A percentile compares a stretch with the other conserved stretches of the same genome.
These are phyloP conservation scores for Murraya koenigii DNA, from an alignment of 345 rosid genomes.

Conservation along the genomic window DNA sequence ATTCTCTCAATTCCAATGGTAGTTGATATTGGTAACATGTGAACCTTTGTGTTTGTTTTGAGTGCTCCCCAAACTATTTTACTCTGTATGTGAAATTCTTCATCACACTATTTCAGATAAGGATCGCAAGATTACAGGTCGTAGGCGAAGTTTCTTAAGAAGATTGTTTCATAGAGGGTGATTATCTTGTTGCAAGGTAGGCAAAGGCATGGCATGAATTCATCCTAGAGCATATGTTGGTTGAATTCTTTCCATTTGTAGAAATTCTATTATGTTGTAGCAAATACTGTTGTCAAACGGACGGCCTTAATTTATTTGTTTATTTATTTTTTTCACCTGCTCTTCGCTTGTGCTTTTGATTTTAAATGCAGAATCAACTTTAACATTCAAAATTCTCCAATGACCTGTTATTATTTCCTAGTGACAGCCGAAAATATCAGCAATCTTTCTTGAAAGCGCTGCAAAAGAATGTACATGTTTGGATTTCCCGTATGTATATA, in stretches of 20 bases:
- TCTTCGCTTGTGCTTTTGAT: neutral
- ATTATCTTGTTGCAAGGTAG: constrained; percentile 6
- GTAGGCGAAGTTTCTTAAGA: constrained; percentile 20
- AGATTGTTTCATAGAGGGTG: constrained; percentile 33
- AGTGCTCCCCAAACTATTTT: neutral
- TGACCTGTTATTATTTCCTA: neutral
- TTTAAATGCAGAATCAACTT: neutral
- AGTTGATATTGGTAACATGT: neutral
- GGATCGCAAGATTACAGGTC: constrained; percentile 24
- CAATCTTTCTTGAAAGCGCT: no score
- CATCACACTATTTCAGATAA: constrained; percentile 24
- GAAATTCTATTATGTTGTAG: neutral
- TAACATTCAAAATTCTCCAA: neutral
- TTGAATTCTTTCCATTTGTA: neutral
- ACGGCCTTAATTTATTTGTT: neutral
- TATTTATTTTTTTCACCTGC: neutral
- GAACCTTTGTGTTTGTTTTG: neutral
- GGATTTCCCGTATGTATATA: no score
- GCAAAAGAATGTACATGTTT: no score
- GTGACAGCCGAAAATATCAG: no score
- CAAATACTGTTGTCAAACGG: neutral
- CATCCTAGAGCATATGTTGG: neutral
- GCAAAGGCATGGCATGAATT: constrained; percentile 6
- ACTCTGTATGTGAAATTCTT: neutral
- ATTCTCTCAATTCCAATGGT: neutral